phyloP scores from a whole-genome alignment of 225 moss, liverwort and hornwort genomes.

The Neckera pumila region DNA sequence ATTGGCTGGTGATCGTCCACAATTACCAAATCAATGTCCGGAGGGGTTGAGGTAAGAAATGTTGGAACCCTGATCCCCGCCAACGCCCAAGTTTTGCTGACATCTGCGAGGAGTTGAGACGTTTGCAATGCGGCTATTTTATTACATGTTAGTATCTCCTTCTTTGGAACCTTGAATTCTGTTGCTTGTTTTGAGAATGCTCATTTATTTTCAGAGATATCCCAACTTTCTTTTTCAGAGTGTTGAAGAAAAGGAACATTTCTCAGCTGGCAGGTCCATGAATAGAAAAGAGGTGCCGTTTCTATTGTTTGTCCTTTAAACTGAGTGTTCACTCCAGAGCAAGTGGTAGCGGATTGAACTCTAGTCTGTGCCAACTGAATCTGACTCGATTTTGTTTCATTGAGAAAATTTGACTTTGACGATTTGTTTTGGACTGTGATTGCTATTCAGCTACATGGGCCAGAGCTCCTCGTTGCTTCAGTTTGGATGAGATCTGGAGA shows the following conservation, averaged over 20 bases:
- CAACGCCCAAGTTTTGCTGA: background rate
- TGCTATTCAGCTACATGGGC: background rate
- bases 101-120: background rate
- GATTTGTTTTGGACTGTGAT: background rate
- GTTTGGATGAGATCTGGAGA: background rate
- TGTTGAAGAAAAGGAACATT: background rate
- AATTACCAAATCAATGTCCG: background rate
- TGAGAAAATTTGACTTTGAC: background rate
- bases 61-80: background rate
- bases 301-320: background rate
- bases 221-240: background rate
- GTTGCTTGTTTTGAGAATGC: background rate
- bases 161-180: background rate
- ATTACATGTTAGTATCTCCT: background rate
- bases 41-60: background rate
- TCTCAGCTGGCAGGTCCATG: background rate
- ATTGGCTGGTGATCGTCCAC: background rate
- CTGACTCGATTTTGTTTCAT: background rate
- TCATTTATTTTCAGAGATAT: too few relatives aligned
- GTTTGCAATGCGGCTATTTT: background rate
- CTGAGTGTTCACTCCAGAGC: background rate
- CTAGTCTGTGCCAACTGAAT: background rate
- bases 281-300: background rate
- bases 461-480: background rate
- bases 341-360: background rate